phyloP scores from a whole-genome alignment of 2,329 filamentous ascomycete species.

The Passalora sequoiae region DNA sequence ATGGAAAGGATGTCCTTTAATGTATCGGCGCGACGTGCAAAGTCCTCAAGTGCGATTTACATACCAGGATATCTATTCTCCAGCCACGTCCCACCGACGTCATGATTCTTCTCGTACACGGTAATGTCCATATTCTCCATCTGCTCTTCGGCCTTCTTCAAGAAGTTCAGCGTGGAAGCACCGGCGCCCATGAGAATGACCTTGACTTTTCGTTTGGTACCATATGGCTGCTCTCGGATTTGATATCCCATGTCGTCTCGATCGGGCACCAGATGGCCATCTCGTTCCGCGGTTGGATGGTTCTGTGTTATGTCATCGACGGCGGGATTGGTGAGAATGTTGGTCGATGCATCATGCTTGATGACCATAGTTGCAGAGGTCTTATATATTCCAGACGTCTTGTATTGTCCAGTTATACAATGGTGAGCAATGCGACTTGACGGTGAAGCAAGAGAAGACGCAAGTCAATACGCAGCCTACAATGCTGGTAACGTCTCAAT shows the following conservation, averaged over 20 bases:
- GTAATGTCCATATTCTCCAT: conserved; percentile 39
- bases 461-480: no score
- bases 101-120: conserved; percentile 37
- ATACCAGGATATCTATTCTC: conserved; percentile 37
- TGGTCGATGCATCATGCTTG: conserved; percentile 22
- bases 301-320: conserved; percentile 25
- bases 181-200: conserved; percentile 43
- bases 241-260: conserved; percentile 39
- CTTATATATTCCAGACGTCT: not conserved
- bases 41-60: no score
- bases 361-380: conserved; percentile 17
- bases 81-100: conserved; percentile 34
- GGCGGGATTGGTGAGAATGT: conserved; percentile 17
- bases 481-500: no score
- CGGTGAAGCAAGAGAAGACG: no score
- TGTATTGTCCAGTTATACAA: no score
- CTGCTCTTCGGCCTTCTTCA: conserved; percentile 42
- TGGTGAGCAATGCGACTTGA: no score
- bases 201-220: conserved; percentile 38
- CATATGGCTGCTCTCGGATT: conserved; percentile 42
- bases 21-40: no score
- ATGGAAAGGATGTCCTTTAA: no score
- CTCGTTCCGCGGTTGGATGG: conserved; percentile 27
- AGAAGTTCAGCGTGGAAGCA: conserved; percentile 40
- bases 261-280: conserved; percentile 33